Evolutionary conservation across 2,329 filamentous ascomycete genomes (phyloP).

Genomic region (Alternaria arborescens): DNA sequence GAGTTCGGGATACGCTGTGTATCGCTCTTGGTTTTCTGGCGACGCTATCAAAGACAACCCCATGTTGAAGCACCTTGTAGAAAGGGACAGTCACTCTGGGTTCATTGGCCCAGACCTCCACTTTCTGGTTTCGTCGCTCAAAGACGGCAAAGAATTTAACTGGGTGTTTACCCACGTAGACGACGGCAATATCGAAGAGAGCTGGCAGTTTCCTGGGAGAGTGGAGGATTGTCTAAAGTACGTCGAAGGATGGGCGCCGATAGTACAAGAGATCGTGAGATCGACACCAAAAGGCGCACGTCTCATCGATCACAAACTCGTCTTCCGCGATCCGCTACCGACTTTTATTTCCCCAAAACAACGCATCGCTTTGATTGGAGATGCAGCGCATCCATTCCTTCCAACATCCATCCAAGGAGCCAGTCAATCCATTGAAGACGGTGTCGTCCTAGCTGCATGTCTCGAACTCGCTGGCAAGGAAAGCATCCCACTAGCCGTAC

Average conservation of each 20-base stretch:
- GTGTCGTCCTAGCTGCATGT: constrained; percentile 39
- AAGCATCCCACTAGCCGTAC: constrained; percentile 34
- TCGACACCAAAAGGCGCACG: constrained; percentile 43
- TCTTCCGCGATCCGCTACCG: constrained; percentile 62
- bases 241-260: constrained; percentile 42
- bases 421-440: constrained; percentile 64
- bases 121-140: constrained; percentile 47
- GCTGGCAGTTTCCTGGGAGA: constrained; percentile 44
- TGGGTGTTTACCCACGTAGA: constrained; percentile 54
- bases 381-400: constrained; percentile 63
- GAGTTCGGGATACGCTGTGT: constrained; percentile 63
- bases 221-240: constrained; percentile 45
- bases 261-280: constrained; percentile 44
- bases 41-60: constrained; percentile 37
- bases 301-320: constrained; percentile 64
- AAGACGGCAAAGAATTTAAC: constrained; percentile 47
- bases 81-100: constrained; percentile 45
- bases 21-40: constrained; percentile 56
- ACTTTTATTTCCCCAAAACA: constrained; percentile 61
- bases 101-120: constrained; percentile 49
- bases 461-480: constrained; percentile 38
- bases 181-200: constrained; percentile 45
- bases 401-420: constrained; percentile 64
- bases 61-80: constrained; percentile 42
- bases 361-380: constrained; percentile 61